Evolutionary conservation across 495 filamentous ascomycete species (phyloP).

Genomic region (Xylaria venustula): DNA sequence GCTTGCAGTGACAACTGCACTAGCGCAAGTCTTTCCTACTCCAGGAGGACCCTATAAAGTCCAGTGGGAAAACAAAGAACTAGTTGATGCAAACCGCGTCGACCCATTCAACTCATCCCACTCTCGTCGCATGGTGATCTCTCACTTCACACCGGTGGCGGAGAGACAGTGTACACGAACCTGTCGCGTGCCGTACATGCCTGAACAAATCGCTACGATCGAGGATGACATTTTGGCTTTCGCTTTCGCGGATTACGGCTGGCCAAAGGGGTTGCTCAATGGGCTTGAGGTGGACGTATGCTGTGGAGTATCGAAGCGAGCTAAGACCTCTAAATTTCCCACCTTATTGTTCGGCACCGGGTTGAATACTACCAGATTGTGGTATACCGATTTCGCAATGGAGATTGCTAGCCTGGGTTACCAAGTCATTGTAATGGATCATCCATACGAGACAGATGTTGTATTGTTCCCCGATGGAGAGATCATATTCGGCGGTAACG

Average conservation of each 20-base stretch:
- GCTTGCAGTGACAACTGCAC: not conserved
- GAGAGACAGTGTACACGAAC: not conserved
- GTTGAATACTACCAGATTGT: conserved; percentile 3
- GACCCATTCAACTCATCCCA: conserved; percentile 7
- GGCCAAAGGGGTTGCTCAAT: not conserved
- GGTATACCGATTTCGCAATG: conserved; percentile 5
- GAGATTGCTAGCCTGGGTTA: conserved; percentile 3
- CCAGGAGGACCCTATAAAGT: not conserved
- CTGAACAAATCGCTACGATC: not conserved
- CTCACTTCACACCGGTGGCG: conserved; percentile 1
- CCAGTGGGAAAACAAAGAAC: conserved; percentile 9
- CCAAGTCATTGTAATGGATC: conserved; percentile 6
- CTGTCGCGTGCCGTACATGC: conserved; percentile 7
- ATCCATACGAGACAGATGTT: conserved; percentile 9
- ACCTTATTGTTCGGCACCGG: conserved; percentile 6
- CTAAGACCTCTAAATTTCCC: not conserved
- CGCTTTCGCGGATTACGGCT: conserved; percentile 5
- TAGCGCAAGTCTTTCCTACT: conserved; percentile 6
- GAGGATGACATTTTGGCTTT: conserved; percentile 3
- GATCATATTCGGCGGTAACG: conserved; percentile 2
- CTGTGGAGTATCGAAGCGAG: not conserved
- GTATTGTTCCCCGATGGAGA: conserved; percentile 8
- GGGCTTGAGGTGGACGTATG: conserved; percentile 4
- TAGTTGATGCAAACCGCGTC: conserved; percentile 2
- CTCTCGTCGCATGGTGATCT: conserved; percentile 9